A percentile compares a stretch with the other conserved stretches of the same genome.
Evolutionary conservation across 441 rosid genomes (phyloP).

Genomic region (Jatropha multifida): DNA sequence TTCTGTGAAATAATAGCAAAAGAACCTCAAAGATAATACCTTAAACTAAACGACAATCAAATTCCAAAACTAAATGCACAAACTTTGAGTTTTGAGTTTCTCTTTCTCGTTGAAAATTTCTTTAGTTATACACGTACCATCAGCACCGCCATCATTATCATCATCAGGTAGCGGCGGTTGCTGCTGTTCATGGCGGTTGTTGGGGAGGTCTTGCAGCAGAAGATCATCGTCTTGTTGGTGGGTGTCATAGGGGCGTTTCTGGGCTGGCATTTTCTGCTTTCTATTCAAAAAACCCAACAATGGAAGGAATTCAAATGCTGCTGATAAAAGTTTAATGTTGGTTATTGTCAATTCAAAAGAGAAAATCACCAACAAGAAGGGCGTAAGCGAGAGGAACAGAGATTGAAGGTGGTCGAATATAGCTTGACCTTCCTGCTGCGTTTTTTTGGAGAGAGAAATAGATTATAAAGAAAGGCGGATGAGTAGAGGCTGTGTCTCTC

Average conservation of each 20-base stretch:
- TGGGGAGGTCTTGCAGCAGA: slow-evolving; percentile 17
- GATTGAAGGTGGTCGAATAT: slow-evolving; percentile 20
- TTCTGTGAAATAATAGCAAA: slow-evolving; percentile 25
- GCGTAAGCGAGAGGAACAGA: background rate
- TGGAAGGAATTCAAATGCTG: background rate
- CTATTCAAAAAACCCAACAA: background rate
- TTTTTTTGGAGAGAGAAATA: background rate
- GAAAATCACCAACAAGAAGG: background rate
- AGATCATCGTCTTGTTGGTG: slow-evolving; percentile 21
- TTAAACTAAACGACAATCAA: background rate
- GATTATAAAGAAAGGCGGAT: slow-evolving; percentile 11
- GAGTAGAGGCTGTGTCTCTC: slow-evolving; percentile 11
- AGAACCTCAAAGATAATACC: background rate
- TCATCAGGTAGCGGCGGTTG: slow-evolving; percentile 8
- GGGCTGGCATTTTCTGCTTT: slow-evolving; percentile 45
- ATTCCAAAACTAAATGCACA: slow-evolving; percentile 23
- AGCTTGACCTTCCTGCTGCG: slow-evolving; percentile 25
- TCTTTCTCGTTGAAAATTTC: background rate
- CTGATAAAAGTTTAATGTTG: background rate
- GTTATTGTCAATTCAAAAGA: background rate
- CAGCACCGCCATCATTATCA: slow-evolving; percentile 25
- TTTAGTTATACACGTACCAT: slow-evolving; percentile 23
- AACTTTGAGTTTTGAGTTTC: background rate
- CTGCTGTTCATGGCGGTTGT: slow-evolving; percentile 17
- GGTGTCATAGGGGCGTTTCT: slow-evolving; percentile 39